A percentile compares a stretch with the other conserved stretches of the same genome.
Conservation (phyloP, 2,329 filamentous ascomycete species). For the Fusarium buharicum region DNA sequence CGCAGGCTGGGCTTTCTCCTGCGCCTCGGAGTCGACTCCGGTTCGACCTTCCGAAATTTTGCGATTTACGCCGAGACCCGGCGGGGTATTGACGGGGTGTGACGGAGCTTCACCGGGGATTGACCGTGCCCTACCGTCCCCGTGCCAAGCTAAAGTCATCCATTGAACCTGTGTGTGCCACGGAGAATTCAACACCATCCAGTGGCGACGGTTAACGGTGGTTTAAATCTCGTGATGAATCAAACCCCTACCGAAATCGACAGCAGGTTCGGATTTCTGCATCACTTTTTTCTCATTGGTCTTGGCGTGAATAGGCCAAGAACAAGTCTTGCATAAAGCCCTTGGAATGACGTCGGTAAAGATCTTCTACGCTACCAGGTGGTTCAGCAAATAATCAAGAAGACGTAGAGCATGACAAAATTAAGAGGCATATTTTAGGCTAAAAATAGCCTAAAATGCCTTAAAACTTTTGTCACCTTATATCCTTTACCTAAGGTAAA, state of each 20-base stretch:
- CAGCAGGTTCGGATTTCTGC: slow-evolving; percentile 19
- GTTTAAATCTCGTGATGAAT: slow-evolving; percentile 31
- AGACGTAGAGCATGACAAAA: too few species aligned
- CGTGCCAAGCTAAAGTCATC: slow-evolving; percentile 18
- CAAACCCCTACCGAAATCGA: slow-evolving; percentile 10
- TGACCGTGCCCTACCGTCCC: slow-evolving; percentile 21
- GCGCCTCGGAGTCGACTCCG: slow-evolving; percentile 21
- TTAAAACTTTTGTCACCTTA: too few species aligned
- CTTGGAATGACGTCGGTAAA: slow-evolving; percentile 43
- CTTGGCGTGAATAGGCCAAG: slow-evolving; percentile 30
- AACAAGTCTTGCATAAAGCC: slow-evolving; percentile 16
- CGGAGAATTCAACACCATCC: slow-evolving; percentile 33
- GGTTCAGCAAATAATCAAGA: too few species aligned
- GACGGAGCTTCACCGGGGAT: slow-evolving; percentile 30
- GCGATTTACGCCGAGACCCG: slow-evolving; percentile 35
- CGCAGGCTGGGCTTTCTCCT: slow-evolving; percentile 1
- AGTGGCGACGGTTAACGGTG: slow-evolving; percentile 35
- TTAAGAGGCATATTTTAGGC: too few species aligned
- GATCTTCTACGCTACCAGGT: not conserved
- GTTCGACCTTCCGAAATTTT: slow-evolving; percentile 19
- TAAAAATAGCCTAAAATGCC: too few species aligned
- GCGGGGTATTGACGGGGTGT: slow-evolving; percentile 26
- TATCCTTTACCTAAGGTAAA: too few species aligned
- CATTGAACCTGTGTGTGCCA: slow-evolving; percentile 3
- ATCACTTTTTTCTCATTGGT: slow-evolving; percentile 33